Evolutionary conservation across 495 filamentous ascomycete genomes (phyloP).

Genomic region (Cetradonia linearis): DNA sequence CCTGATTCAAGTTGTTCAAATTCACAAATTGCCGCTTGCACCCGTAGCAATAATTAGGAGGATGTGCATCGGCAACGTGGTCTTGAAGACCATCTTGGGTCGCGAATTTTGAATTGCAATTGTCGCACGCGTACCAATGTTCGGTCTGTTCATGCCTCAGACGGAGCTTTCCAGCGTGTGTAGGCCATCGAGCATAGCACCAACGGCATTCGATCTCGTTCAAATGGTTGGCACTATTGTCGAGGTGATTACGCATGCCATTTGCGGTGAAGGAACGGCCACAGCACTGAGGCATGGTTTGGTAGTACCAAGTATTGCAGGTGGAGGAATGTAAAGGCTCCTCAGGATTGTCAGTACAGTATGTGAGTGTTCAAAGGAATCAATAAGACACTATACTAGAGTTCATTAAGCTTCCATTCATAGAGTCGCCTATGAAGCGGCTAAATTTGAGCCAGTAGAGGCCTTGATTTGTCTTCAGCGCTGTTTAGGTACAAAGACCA

Average conservation of each 20-base stretch:
- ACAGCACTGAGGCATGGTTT: constrained; percentile 18
- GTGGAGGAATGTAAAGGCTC: background rate
- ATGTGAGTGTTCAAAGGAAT: background rate
- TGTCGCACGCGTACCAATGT: constrained; percentile 18
- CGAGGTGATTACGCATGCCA: constrained; percentile 21
- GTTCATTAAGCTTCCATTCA: background rate
- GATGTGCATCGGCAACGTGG: constrained; percentile 16
- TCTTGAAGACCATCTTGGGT: constrained; percentile 17
- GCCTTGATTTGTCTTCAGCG: background rate
- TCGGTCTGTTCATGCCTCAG: constrained; percentile 12
- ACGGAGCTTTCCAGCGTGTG: constrained; percentile 17
- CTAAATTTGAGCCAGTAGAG: background rate
- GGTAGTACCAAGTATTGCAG: background rate
- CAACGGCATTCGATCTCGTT: constrained; percentile 20
- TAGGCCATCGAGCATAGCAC: constrained; percentile 21
- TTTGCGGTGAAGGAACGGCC: constrained; percentile 17
- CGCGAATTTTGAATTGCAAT: constrained; percentile 19
- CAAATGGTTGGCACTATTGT: constrained; percentile 21
- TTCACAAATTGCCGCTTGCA: constrained; percentile 24
- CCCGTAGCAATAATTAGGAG: constrained; percentile 24
- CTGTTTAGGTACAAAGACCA: background rate
- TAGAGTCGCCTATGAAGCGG: background rate
- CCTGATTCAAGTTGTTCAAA: constrained; percentile 24
- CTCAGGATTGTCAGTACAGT: background rate
- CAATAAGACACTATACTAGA: background rate